Percentiles rank a stretch among this genome's conserved stretches.
These are phyloP conservation scores for Cryptosporidium felis DNA, from an alignment of 169 alveolate genomes.

Conservation along the genomic window DNA sequence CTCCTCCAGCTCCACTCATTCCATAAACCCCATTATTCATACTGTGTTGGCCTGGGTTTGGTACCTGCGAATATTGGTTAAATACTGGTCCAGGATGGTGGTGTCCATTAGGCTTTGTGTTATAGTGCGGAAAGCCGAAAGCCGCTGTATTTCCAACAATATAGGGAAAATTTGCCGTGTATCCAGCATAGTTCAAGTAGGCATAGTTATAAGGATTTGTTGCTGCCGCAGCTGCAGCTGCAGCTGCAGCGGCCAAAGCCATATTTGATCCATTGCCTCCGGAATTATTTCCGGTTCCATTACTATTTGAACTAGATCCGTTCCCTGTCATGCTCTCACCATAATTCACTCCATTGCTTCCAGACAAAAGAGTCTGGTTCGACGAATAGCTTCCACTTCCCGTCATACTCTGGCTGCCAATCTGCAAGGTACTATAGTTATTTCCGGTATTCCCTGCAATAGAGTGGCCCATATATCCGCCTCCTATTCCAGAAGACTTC, in stretches of 20 bases:
- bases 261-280: constrained; percentile 21
- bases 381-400: neutral
- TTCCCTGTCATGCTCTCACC: neutral
- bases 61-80: constrained; percentile 50
- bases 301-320: neutral
- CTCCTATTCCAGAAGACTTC: constrained; percentile 7
- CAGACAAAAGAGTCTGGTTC: neutral
- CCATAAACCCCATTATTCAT: constrained; percentile 18
- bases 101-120: constrained; percentile 22
- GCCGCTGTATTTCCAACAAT: constrained; percentile 68
- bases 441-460: neutral
- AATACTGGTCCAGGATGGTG: constrained; percentile 47
- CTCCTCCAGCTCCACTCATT: neutral
- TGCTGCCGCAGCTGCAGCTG: constrained; percentile 58
- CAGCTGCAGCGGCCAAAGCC: constrained; percentile 58
- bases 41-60: neutral
- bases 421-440: neutral
- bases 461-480: neutral
- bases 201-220: constrained; percentile 64
- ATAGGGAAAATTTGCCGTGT: constrained; percentile 53
- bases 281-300: neutral
- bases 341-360: constrained; percentile 1
- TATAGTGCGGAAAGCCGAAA: constrained; percentile 62
- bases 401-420: neutral
- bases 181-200: constrained; percentile 63